Evolutionary conservation across 2,329 filamentous ascomycete genomes (phyloP), one percentile per base, ranked within the genome.

Genomic region (Penicillium polonicum): DNA sequence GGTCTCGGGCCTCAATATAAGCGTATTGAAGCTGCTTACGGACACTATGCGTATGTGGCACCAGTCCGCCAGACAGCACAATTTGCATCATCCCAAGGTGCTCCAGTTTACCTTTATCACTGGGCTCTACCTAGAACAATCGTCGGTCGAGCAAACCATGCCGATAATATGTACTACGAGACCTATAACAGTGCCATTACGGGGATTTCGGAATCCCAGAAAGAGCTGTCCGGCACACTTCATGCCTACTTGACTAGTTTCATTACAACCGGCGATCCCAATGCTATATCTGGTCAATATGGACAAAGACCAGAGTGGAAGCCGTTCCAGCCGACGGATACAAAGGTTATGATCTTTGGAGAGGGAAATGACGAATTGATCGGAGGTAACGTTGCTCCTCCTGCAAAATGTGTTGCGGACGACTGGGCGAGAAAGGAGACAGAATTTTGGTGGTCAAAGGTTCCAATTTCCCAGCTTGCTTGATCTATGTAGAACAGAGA

Each of bases 161-260:
- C 65, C 0, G 79, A 82, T 53, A 81, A 82, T 35, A 76, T 80
- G 72, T 64, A 68, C 12, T 82, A 82, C 53, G 81, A 83, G 65
- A 74, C 72, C 1, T 78, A 71, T 19, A 76, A 77, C 29, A 69
- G 70, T 1, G 68, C 57, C 0, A 72, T 78, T 0, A 61, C 72
- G 0, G 64, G 55, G 0, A 59, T 76, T 2, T 81, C 79, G 1
- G 36, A 64, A 5, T 67, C 72, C 0, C 80, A 82, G 60, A 72
- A 74, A 17, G 72, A 78, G 48, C 57, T 83, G 0, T 71, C 80
- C 0, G 74, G 73, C 3, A 74, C 69, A 0, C 53, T 80, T 3
- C 79, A 83, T 64, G 76, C 77, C 0, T 83, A 83, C 43, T 58
- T 81, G 4, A 78, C 77, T 0, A 82, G 77, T 58, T 83, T 83